Percentiles rank a stretch among this genome's conserved stretches.
These are phyloP conservation scores for Starmerella roubikii DNA, from an alignment of 805 yeast species.

Conservation along the genomic window DNA sequence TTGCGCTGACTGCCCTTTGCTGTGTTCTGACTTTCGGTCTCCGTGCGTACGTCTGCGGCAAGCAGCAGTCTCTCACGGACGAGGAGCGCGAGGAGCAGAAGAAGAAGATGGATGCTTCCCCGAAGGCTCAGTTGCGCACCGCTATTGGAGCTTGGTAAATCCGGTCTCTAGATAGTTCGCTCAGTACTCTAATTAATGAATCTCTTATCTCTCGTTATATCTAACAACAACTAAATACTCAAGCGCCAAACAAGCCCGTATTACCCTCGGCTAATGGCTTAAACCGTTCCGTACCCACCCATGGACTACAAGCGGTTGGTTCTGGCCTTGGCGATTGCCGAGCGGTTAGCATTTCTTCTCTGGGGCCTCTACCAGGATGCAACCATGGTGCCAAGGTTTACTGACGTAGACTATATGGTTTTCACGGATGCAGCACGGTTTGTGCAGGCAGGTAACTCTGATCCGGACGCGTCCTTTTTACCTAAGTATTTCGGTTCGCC, in stretches of 20 bases:
- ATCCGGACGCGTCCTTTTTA: neutral
- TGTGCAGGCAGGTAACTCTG: slow-evolving; percentile 35
- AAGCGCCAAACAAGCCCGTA: too few species aligned
- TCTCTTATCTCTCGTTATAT: too few species aligned
- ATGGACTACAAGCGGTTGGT: slow-evolving; percentile 6
- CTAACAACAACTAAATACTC: too few species aligned
- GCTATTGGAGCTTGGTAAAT: too few species aligned
- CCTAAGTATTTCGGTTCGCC: slow-evolving; percentile 38
- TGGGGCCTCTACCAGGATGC: slow-evolving; percentile 84
- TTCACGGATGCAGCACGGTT: slow-evolving; percentile 83
- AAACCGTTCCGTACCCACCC: too few species aligned
- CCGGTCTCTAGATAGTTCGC: too few species aligned
- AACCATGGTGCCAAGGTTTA: slow-evolving; percentile 64
- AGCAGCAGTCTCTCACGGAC: slow-evolving; percentile 8
- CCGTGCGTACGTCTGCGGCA: slow-evolving; percentile 5
- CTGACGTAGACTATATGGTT: slow-evolving; percentile 89
- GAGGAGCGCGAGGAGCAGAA: slow-evolving; percentile 13
- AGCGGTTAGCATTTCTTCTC: slow-evolving; percentile 47
- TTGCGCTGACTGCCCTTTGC: slow-evolving; percentile 32
- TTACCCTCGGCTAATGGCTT: too few species aligned
- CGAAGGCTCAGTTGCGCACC: too few species aligned
- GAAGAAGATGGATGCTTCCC: neutral
- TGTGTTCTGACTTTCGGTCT: slow-evolving; percentile 6
- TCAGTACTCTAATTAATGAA: too few species aligned
- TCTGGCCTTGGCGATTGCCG: slow-evolving; percentile 21